Evolutionary conservation across 208 protist genomes (phyloP).

Genomic region (Naegleria fowleri): DNA sequence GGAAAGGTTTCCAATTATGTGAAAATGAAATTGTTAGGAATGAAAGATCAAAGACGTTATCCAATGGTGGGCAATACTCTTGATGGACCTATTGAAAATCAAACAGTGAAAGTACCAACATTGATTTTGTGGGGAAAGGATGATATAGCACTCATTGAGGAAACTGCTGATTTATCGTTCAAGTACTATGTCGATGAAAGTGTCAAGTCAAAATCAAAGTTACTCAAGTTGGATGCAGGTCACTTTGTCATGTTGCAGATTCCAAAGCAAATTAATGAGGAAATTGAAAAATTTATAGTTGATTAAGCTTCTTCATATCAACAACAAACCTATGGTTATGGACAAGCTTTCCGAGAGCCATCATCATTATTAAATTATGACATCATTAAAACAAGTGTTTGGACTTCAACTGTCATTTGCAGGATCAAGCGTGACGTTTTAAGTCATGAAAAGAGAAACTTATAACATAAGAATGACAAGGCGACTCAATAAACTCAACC

Average conservation of each 20-base stretch:
- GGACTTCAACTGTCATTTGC: too few species aligned
- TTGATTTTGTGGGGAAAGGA: neutral
- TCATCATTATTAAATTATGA: too few species aligned
- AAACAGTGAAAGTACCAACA: constrained; percentile 3
- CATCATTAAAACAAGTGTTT: too few species aligned
- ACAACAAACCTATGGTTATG: too few species aligned
- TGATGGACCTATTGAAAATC: neutral
- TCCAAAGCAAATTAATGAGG: neutral
- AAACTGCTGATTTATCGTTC: neutral
- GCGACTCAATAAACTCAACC: too few species aligned
- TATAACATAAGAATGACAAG: too few species aligned
- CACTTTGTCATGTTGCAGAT: neutral
- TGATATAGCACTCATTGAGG: neutral
- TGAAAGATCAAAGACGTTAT: neutral
- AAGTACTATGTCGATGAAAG: neutral
- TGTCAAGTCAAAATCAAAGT: neutral
- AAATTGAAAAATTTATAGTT: neutral
- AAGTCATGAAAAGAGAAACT: too few species aligned
- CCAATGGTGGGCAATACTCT: neutral
- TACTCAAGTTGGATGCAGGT: neutral
- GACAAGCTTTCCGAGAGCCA: too few species aligned
- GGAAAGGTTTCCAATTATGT: neutral
- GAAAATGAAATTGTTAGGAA: neutral
- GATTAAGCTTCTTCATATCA: too few species aligned
- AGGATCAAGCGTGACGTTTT: too few species aligned